Percentiles rank a stretch among this genome's conserved stretches.
phyloP scores from a whole-genome alignment of 805 yeast species.

The Saccharomyces eubayanus region DNA sequence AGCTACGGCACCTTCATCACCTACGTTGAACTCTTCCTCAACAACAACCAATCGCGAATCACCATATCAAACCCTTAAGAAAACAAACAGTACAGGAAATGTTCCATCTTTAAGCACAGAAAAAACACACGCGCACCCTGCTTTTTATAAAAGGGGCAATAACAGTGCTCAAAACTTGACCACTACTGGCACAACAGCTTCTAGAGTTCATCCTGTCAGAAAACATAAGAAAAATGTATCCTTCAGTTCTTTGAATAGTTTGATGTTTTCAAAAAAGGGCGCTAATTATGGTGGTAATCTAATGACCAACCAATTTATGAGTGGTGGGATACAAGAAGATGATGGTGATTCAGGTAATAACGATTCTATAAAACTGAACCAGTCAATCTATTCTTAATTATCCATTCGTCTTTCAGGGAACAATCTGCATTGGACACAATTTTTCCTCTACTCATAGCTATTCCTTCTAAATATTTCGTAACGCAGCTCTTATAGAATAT shows the following conservation, averaged over 20 bases:
- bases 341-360: conserved; percentile 18
- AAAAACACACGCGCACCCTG: conserved; percentile 1
- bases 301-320: conserved; percentile 22
- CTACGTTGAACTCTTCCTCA: background rate
- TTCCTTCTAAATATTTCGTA: background rate
- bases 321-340: conserved; percentile 26
- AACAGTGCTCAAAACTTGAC: conserved; percentile 20
- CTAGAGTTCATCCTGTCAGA: conserved; percentile 24
- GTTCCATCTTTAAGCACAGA: conserved; percentile 3
- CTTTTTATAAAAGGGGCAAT: conserved; percentile 18
- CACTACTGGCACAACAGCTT: conserved; percentile 1
- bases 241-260: conserved; percentile 28
- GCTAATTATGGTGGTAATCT: conserved; percentile 14
- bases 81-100: conserved; percentile 8
- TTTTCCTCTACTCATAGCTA: background rate
- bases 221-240: conserved; percentile 31
- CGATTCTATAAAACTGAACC: conserved; percentile 20
- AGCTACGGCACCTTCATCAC: background rate
- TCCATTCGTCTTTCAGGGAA: background rate
- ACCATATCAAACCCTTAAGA: conserved; percentile 9
- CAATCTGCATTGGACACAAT: background rate
- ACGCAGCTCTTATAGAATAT: background rate
- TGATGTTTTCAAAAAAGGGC: conserved; percentile 28
- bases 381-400: conserved; percentile 24
- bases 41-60: background rate